A percentile compares a stretch with the other conserved stretches of the same genome.
Conservation (phyloP, 2,329 filamentous ascomycete species). For the Teratosphaeria pseudoeucalypti region DNA sequence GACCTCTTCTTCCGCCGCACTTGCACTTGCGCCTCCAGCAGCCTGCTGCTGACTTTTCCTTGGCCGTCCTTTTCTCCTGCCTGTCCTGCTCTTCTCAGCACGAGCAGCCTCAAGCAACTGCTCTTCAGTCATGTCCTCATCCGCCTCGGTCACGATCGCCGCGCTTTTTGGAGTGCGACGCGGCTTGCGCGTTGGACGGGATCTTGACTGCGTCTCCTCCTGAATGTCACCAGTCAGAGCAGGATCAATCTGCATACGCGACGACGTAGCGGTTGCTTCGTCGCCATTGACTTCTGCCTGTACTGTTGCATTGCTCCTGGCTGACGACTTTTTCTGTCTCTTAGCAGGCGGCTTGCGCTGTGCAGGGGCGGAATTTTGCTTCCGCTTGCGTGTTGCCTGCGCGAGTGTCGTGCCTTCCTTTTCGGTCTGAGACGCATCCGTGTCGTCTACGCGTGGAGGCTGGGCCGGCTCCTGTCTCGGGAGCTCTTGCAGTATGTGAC, state of each 20-base stretch:
- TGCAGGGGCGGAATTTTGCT: slow-evolving; percentile 2
- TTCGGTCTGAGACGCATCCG: not conserved
- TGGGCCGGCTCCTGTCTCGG: not conserved
- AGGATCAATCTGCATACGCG: not conserved
- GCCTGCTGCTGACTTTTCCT: not conserved
- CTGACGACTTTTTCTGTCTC: slow-evolving; percentile 11
- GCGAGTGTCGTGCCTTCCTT: not conserved
- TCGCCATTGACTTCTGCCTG: slow-evolving; percentile 8
- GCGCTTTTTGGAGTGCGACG: slow-evolving; percentile 1
- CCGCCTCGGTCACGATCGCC: not conserved
- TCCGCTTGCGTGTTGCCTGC: slow-evolving; percentile 3
- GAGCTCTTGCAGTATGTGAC: not conserved
- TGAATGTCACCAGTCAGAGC: not conserved
- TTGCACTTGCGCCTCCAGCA: slow-evolving; percentile 4
- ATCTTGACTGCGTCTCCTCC: slow-evolving; percentile 9
- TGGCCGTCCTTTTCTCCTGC: not conserved
- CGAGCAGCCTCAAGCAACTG: not conserved
- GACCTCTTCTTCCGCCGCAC: slow-evolving; percentile 5
- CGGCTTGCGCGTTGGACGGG: slow-evolving; percentile 1
- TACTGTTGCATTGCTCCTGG: slow-evolving; percentile 12
- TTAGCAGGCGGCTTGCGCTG: slow-evolving; percentile 9
- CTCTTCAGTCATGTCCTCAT: not conserved
- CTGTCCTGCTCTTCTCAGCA: not conserved
- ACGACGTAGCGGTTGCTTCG: slow-evolving; percentile 2
- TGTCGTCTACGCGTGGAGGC: not conserved